Conservation (phyloP, 2,329 filamentous ascomycete species). For the Claviceps fusiformis region DNA sequence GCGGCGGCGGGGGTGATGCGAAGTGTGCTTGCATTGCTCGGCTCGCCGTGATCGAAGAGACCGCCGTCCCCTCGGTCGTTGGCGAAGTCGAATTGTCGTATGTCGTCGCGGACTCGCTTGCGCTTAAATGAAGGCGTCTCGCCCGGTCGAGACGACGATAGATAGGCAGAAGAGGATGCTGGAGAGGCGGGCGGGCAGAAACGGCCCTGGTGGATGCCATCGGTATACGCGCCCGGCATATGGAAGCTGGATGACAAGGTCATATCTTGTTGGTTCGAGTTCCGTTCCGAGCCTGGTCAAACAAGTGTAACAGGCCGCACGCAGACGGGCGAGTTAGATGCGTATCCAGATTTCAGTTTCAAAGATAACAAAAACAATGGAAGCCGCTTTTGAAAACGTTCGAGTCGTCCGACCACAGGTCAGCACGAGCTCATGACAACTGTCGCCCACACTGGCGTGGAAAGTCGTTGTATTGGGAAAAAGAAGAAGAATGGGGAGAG, state of each 20-base stretch:
- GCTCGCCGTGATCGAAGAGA: neutral
- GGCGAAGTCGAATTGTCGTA: neutral
- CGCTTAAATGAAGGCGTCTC: constrained; percentile 25
- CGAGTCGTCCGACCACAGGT: neutral
- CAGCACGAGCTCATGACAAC: neutral
- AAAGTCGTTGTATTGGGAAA: neutral
- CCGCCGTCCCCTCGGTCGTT: neutral
- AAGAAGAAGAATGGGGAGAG: neutral
- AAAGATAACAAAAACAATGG: neutral
- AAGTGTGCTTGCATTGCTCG: neutral
- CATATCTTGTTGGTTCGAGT: neutral
- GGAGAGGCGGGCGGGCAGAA: constrained; percentile 33
- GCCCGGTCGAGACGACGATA: constrained; percentile 15
- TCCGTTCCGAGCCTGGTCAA: neutral
- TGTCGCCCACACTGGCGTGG: neutral
- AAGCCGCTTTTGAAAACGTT: neutral
- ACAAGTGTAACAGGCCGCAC: too few species aligned
- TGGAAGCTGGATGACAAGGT: constrained; percentile 15
- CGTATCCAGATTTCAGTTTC: neutral
- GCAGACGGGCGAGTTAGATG: too few species aligned
- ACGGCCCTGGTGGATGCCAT: constrained; percentile 30
- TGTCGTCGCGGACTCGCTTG: constrained; percentile 26
- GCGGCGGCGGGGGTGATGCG: constrained; percentile 2
- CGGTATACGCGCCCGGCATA: constrained; percentile 22
- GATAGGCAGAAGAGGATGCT: constrained; percentile 24